Base-by-base conservation (phyloP, 169 alveolate genomes). In the Plasmodium blacklocki region DNA sequence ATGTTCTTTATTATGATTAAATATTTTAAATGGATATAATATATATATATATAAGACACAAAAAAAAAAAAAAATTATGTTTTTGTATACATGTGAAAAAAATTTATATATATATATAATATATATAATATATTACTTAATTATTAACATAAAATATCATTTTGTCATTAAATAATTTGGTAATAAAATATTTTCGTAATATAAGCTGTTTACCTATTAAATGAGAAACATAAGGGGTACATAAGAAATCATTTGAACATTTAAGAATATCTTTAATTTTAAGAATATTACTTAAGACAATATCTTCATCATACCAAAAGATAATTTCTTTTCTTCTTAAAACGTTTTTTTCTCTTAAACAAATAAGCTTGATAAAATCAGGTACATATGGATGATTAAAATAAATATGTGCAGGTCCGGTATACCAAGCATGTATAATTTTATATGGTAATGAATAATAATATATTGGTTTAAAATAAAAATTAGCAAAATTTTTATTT, bases 401-500 rank as follows among this genome's bases (percentile, higher is more conserved):
- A 72, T 80, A 68, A 63, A 56, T 80, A 26, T 80, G 90, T 63
- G 67, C 29, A 11, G 90, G 90, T 6, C 90, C 90, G 29, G 73
- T 80, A 29, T 80, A 80, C 90, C 90, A 80, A n/a, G 90, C 90
- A 19, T 80, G 90, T 68, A 80, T 67, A 80, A 80, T 80, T 80
- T 80, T 80, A 62, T 80, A 80, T 50, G 90, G 90, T 62, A 80
- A 58, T 5, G 85, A 68, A 67, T 80, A 80, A 32, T 47, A 80
- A 73, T 80, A 80, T 23, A 80, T 80, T 68, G 90, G 90, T 60
- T 80, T 80, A 62, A 68, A 80, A 72, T 39, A 80, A 62, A 80
- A 80, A 73, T 80, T 68, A 49, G 21, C 83, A 54, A 12, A 15
- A 39, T 12, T 26, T 80, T 80, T 80, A 49, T 80, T 72, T 62